phyloP scores from a whole-genome alignment of 768 basidiomycete genomes.

The Cantharellus anzutake region DNA sequence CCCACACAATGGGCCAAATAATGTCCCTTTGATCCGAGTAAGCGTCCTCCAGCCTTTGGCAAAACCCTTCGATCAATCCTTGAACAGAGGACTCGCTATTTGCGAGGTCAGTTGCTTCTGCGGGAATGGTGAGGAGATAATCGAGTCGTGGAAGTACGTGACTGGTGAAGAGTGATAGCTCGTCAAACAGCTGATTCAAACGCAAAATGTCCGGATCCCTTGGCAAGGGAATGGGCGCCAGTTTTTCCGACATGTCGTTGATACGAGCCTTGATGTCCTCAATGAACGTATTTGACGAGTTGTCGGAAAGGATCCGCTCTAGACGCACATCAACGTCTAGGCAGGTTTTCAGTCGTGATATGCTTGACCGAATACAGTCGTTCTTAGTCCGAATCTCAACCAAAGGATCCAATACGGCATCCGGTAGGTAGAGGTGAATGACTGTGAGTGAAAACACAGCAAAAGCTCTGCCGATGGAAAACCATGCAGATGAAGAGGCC shows the following conservation, averaged over 20 bases:
- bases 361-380: slow-evolving; percentile 17
- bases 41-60: slow-evolving; percentile 42
- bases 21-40: slow-evolving; percentile 64
- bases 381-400: slow-evolving; percentile 32
- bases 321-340: slow-evolving; percentile 33
- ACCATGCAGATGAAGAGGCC: not conserved
- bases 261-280: slow-evolving; percentile 21
- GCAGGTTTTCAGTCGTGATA: slow-evolving; percentile 17
- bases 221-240: not conserved
- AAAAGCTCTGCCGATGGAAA: slow-evolving; percentile 30
- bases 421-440: slow-evolving; percentile 58
- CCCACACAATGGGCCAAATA: slow-evolving; percentile 40
- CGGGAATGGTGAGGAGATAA: not conserved
- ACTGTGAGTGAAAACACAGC: slow-evolving; percentile 39
- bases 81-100: slow-evolving; percentile 55
- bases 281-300: slow-evolving; percentile 30
- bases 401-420: slow-evolving; percentile 74
- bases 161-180: slow-evolving; percentile 45
- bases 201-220: slow-evolving; percentile 12
- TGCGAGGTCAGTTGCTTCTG: not conserved
- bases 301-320: slow-evolving; percentile 39
- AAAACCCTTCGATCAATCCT: slow-evolving; percentile 59
- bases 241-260: not conserved
- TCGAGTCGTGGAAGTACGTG: slow-evolving; percentile 26
- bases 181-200: slow-evolving; percentile 23